Base-by-base conservation (phyloP, 176 grass and related monocot species). In the Hordeum marinum region DNA sequence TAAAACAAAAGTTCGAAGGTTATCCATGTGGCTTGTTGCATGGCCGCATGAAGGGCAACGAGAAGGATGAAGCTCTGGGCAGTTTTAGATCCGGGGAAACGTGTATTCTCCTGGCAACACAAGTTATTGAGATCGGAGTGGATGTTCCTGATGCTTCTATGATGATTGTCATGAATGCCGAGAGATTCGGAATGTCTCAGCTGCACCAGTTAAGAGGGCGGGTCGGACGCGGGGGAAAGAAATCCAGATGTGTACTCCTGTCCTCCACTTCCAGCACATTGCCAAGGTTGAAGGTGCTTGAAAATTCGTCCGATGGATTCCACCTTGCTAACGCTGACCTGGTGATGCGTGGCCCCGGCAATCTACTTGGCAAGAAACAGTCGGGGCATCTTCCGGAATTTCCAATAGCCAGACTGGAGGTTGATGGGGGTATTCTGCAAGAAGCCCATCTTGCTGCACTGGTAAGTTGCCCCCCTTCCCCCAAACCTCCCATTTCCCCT, bases 341-440 rank as follows among this genome's bases (percentile, higher is more conserved):
- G 24, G 63, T 95, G 24, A 63, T 92, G 35, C 96, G 96, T 87
- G 96, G 96, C 43, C 96, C 96, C 14, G 96, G 96, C 27, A 73
- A 95, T 89, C 83, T 95, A 68, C 93, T 95, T 43, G 96, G 93
- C 52, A 94, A 95, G 76, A 98, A 94, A 83, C 96, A 98, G 79
- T 98, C 91, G 8, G 96, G 96, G 8, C 96, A 98, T 77, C 90
- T 98, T 68, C 96, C 96, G 14, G 96, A 95, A 69, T 98, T 98
- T 87, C 96, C 96, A 71, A 85, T 98, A 81, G 91, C 96, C 80
- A 92, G 96, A 90, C 67, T 98, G 85, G 96, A 98, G 83, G 71
- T 98, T 17, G 96, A 98, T 92, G 93, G 96, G 8, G 54, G 89
- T 89, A 86, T 96, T 86, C 79, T 98, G 11, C 90, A 96, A 77